Evolutionary conservation across 108 stramenopile genomes (phyloP), one percentile per base, ranked within the genome.

Genomic region (Ochromonas danica): DNA sequence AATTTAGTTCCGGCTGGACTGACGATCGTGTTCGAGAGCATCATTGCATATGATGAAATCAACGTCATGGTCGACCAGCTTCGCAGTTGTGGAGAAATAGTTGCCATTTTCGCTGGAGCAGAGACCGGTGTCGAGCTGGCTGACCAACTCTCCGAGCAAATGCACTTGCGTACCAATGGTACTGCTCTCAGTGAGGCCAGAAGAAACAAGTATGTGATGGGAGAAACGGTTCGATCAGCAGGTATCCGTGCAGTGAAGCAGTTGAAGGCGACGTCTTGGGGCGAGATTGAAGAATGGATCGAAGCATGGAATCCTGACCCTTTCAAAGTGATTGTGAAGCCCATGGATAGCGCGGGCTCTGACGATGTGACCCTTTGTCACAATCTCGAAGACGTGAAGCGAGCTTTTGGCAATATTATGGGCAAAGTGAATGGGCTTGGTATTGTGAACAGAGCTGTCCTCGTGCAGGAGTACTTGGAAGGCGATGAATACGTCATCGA

Each of bases 281-380:
- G 75, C n/a, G 91, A 90, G 0, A 92, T 95, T 31, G 85, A 83
- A 0, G 25, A 67, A 67, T 67, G 63, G 63, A 36, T 28, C 25
- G 31, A 67, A 31, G 31, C 6, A 27, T 85, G 84, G 84, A 74
- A 79, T 36, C 88, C 82, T 22, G 91, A 91, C 57, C 84, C 84
- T 14, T 93, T 89, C 71, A 92, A 93, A 61, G 90, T 93, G 60
- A 94, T 98, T 1, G 80, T 98, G 31, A 98, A 98, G 83, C 97
- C 97, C 3, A 87, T 88, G 6, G 93, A 93, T 78, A 89, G 87
- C 38, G 95, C 97, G 22, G 97, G 97, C 3, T 91, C 91, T 25
- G 97, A 98, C 79, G 94, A 93, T 43, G 97, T 96, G 22, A 94
- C 92, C 80, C 89, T 96, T 27, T 95, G 94, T 74, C 89, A 90